These are phyloP conservation scores for Oldenlandia corymbosa DNA, from an alignment of 257 asterid genomes.

Conservation along the genomic window DNA sequence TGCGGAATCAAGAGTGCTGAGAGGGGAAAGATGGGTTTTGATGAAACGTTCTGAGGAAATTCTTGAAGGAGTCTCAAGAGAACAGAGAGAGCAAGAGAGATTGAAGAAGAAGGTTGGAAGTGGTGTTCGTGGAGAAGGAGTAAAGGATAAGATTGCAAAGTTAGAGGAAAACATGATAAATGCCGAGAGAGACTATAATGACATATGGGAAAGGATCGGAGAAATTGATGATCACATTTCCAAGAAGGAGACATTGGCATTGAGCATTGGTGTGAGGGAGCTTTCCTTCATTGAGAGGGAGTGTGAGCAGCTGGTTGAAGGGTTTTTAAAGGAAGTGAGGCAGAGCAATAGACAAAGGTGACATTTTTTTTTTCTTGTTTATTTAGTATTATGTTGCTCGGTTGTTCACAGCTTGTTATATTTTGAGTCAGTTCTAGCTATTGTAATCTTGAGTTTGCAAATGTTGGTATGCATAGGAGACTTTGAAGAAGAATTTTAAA, in stretches of 20 bases:
- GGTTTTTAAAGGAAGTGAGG: slow-evolving; percentile 47
- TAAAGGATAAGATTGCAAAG: slow-evolving; percentile 28
- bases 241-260: slow-evolving; percentile 58
- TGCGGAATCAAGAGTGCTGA: slow-evolving; percentile 47
- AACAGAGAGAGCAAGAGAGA: slow-evolving; percentile 41
- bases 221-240: slow-evolving; percentile 68
- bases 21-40: slow-evolving; percentile 34
- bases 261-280: slow-evolving; percentile 86
- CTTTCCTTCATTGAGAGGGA: slow-evolving; percentile 74
- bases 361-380: slow-evolving; percentile 8
- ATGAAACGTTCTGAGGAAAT: slow-evolving; percentile 33
- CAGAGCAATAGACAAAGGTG: slow-evolving; percentile 37
- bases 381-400: neutral
- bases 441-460: neutral
- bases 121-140: slow-evolving; percentile 24
- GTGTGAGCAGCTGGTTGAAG: slow-evolving; percentile 60
- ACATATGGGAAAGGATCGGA: slow-evolving; percentile 51
- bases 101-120: slow-evolving; percentile 38
- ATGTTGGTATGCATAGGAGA: neutral
- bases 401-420: neutral
- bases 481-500: too few species aligned
- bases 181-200: slow-evolving; percentile 47
- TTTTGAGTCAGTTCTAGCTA: neutral
- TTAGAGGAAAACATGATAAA: slow-evolving; percentile 43
- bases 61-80: slow-evolving; percentile 25